These are phyloP conservation scores for Paramarasmius palmivorus DNA, from an alignment of 1,284 basidiomycete genomes.

Conservation along the genomic window DNA sequence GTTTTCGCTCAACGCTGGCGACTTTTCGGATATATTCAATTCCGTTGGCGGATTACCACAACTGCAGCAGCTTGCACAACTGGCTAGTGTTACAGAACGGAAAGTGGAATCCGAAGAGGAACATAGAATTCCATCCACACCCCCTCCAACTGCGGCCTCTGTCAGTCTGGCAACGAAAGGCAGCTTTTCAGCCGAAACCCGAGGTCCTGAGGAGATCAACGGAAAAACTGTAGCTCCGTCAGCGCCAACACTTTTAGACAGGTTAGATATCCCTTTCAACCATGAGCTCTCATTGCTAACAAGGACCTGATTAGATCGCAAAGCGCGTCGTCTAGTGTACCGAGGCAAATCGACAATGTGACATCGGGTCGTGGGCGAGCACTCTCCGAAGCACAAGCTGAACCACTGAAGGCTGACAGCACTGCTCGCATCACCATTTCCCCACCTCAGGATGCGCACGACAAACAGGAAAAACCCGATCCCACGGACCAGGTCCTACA, in stretches of 20 bases:
- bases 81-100: constrained; percentile 43
- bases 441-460: constrained; percentile 30
- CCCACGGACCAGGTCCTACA: constrained; percentile 47
- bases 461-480: constrained; percentile 35
- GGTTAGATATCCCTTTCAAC: too few relatives aligned
- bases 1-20: constrained; percentile 77
- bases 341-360: not conserved
- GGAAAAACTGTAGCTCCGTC: constrained; percentile 13
- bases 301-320: not conserved
- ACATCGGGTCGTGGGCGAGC: not conserved
- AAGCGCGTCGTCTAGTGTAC: not conserved
- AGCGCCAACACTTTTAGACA: too few relatives aligned
- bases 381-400: not conserved
- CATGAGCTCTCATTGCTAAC: not conserved
- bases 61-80: constrained; percentile 35
- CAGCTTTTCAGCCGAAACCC: constrained; percentile 19
- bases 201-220: too few relatives aligned
- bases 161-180: constrained; percentile 17
- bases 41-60: constrained; percentile 44
- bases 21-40: constrained; percentile 73
- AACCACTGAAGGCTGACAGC: not conserved
- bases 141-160: constrained; percentile 33
- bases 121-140: constrained; percentile 29
- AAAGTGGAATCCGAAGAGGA: constrained; percentile 43
- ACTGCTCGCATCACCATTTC: constrained; percentile 45